Conservation (phyloP, 176 grass and related monocot genomes). For the Secale cereale region DNA sequence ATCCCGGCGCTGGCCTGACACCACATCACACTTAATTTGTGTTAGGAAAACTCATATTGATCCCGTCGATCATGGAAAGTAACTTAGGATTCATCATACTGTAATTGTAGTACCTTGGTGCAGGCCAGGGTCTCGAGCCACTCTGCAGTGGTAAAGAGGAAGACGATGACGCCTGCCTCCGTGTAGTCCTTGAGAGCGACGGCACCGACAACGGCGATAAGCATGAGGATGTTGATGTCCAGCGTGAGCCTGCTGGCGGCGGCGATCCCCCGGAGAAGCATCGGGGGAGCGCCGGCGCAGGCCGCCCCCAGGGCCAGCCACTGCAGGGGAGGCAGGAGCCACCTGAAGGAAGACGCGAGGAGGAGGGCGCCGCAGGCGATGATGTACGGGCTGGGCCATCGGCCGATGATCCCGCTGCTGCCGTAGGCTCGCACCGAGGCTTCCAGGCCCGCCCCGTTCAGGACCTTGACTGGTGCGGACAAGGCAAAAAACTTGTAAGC, state of each 20-base stretch:
- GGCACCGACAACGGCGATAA: conserved; percentile 26
- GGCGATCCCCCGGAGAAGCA: conserved; percentile 34
- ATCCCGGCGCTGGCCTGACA: conserved; percentile 52
- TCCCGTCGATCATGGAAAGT: background rate
- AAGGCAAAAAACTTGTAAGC: background rate
- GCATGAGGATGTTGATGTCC: conserved; percentile 57
- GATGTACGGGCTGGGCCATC: conserved; percentile 55
- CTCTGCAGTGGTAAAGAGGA: conserved; percentile 78
- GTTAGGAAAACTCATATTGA: background rate
- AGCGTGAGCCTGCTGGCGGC: conserved; percentile 27
- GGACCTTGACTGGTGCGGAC: conserved; percentile 30
- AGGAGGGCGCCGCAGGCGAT: conserved; percentile 52
- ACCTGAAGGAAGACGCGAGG: conserved; percentile 33
- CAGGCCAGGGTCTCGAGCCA: conserved; percentile 77
- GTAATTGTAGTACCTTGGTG: background rate
- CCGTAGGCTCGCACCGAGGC: conserved; percentile 51
- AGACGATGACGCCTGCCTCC: conserved; percentile 66
- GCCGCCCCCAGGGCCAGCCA: conserved; percentile 53
- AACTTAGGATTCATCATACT: too few species aligned
- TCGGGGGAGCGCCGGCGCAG: conserved; percentile 44
- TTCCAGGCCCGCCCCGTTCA: conserved; percentile 67
- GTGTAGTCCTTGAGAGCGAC: conserved; percentile 45
- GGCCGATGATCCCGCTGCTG: conserved; percentile 27
- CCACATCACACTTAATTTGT: background rate
- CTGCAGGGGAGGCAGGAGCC: conserved; percentile 39